These are phyloP conservation scores for Puccinia coronata DNA, from an alignment of 1,284 basidiomycete genomes.

Conservation along the genomic window DNA sequence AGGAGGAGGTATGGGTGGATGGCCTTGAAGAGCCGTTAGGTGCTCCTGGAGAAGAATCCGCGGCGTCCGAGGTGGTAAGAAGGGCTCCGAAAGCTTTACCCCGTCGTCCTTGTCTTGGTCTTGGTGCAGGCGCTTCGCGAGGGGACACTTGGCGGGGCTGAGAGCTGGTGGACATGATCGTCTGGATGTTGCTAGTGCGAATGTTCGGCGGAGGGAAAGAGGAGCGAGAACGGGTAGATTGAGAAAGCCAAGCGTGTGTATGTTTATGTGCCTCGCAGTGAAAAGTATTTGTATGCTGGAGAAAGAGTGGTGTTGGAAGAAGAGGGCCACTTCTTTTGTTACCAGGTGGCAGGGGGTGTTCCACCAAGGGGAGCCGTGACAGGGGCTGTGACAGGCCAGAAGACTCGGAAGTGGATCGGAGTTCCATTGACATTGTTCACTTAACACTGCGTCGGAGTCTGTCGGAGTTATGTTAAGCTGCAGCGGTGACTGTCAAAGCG, in stretches of 20 bases:
- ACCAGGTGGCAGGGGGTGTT: neutral
- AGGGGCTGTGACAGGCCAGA: neutral
- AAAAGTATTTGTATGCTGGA: neutral
- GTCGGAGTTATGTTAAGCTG: neutral
- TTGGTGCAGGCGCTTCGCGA: neutral
- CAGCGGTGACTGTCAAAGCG: no score
- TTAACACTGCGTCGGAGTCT: no score
- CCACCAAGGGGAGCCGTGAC: neutral
- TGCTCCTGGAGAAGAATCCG: neutral
- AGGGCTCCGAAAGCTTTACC: conserved; percentile 15
- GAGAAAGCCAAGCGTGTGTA: no score
- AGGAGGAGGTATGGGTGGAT: neutral
- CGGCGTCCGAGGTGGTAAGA: neutral
- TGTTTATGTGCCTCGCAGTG: no score
- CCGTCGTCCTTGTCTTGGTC: conserved; percentile 11
- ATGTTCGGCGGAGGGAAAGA: no score
- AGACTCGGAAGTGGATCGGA: no score
- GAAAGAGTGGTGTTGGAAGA: neutral
- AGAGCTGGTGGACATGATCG: neutral
- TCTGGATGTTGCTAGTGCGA: neutral
- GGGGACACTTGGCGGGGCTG: neutral
- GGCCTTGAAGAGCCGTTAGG: neutral
- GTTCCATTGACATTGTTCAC: no score
- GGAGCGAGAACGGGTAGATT: neutral
- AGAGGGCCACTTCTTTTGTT: neutral